Evolutionary conservation across 2,329 filamentous ascomycete species (phyloP).

Genomic region (Aspergillus fructus): DNA sequence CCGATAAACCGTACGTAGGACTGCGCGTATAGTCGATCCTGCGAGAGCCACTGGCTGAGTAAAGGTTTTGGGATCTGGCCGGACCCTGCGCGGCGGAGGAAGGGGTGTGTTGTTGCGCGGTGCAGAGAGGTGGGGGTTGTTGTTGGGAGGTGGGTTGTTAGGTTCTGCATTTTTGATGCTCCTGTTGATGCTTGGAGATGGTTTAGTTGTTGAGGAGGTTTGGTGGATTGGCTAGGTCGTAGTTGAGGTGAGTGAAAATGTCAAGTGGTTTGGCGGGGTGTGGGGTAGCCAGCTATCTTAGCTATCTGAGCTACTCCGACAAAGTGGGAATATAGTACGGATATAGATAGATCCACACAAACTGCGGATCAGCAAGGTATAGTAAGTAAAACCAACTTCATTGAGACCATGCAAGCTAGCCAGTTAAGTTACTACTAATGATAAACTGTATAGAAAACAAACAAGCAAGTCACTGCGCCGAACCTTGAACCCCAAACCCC

Average conservation of each 20-base stretch:
- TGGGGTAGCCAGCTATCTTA: neutral
- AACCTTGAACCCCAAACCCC: neutral
- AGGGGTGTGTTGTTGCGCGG: slow-evolving; percentile 64
- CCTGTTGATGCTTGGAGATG: neutral
- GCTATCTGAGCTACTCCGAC: neutral
- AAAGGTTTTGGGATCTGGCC: slow-evolving; percentile 58
- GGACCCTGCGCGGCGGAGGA: slow-evolving; percentile 64
- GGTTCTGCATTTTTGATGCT: slow-evolving; percentile 27
- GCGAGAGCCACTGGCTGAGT: slow-evolving; percentile 67
- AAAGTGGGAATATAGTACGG: neutral
- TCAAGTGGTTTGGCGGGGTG: slow-evolving; percentile 1
- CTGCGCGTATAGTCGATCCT: slow-evolving; percentile 70
- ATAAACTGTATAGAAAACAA: neutral
- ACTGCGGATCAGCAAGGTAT: neutral
- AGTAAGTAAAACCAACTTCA: neutral
- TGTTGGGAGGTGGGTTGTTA: slow-evolving; percentile 59
- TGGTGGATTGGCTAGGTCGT: neutral
- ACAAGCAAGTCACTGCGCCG: neutral
- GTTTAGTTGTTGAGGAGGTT: neutral
- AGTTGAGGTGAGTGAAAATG: neutral
- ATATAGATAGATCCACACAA: neutral
- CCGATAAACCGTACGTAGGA: slow-evolving; percentile 68
- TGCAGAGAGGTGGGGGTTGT: slow-evolving; percentile 49
- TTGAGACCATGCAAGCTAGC: neutral
- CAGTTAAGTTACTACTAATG: neutral